Evolutionary conservation across 768 basidiomycete genomes (phyloP).

Genomic region (Pisolithus sp.): DNA sequence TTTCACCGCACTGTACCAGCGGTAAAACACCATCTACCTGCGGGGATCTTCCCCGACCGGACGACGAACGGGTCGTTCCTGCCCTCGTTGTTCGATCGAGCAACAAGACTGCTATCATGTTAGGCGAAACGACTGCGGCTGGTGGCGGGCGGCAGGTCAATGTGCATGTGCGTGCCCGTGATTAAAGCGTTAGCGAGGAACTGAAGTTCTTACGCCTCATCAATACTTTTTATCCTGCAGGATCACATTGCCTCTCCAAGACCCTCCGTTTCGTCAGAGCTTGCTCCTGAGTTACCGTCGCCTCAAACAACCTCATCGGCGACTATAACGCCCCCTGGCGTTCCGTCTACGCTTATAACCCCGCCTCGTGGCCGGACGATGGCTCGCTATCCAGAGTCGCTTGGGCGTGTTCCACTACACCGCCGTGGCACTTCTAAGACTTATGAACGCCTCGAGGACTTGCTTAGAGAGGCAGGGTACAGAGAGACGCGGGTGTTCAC

Average conservation of each 20-base stretch:
- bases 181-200: background rate
- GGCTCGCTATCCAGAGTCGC: conserved; percentile 49
- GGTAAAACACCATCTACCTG: background rate
- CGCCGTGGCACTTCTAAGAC: conserved; percentile 73
- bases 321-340: background rate
- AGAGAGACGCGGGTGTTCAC: conserved; percentile 89
- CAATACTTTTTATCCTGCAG: conserved; percentile 3
- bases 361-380: conserved; percentile 36
- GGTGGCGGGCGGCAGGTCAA: conserved; percentile 10
- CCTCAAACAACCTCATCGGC: conserved; percentile 7
- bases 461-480: conserved; percentile 83
- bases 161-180: conserved; percentile 16
- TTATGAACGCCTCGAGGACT: conserved; percentile 80
- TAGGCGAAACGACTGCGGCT: conserved; percentile 7
- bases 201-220: conserved; percentile 9
- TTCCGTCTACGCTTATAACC: conserved; percentile 31
- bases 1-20: background rate
- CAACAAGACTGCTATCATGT: conserved; percentile 14
- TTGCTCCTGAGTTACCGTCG: conserved; percentile 5
- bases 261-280: conserved; percentile 4
- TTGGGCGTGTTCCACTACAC: conserved; percentile 69
- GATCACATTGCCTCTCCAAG: background rate
- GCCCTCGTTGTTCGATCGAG: background rate
- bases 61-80: background rate
- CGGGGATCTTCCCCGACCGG: background rate